Conservation (phyloP, 805 yeast genomes). For the Zygosaccharomyces rouxii region DNA sequence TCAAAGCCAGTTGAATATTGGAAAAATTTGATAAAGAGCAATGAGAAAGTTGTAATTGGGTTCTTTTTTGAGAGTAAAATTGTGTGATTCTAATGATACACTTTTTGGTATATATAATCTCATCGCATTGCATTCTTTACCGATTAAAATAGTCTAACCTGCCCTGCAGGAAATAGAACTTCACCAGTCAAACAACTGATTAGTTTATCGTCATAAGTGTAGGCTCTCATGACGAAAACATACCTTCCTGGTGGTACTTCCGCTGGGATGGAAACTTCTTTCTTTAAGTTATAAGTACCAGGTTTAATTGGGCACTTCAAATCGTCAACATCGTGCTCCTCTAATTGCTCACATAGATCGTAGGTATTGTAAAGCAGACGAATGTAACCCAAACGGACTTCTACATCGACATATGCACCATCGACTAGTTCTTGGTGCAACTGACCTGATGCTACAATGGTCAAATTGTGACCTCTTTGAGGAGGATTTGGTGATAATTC, state of each 20-base stretch:
- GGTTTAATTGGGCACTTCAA: constrained; percentile 74
- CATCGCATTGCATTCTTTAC: too few species aligned
- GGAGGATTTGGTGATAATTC: constrained; percentile 85
- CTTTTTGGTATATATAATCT: not conserved
- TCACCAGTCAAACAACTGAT: constrained; percentile 81
- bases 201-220: constrained; percentile 72
- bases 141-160: not conserved
- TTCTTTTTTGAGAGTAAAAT: not conserved
- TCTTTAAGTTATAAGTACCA: constrained; percentile 64
- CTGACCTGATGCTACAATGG: constrained; percentile 70
- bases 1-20: not conserved
- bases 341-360: constrained; percentile 85
- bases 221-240: constrained; percentile 83
- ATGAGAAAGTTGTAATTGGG: not conserved
- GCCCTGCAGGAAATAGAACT: constrained; percentile 41
- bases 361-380: constrained; percentile 83
- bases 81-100: not conserved
- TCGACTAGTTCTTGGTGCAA: constrained; percentile 55
- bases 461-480: constrained; percentile 72
- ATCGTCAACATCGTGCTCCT: constrained; percentile 57
- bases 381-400: constrained; percentile 89
- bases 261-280: constrained; percentile 76
- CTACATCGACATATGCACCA: constrained; percentile 93
- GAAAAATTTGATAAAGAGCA: not conserved
- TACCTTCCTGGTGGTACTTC: constrained; percentile 97